Percentiles rank a stretch among this genome's conserved stretches.
phyloP scores from a whole-genome alignment of 106 monocot genomes.

The Alisma plantagoaquatica region DNA sequence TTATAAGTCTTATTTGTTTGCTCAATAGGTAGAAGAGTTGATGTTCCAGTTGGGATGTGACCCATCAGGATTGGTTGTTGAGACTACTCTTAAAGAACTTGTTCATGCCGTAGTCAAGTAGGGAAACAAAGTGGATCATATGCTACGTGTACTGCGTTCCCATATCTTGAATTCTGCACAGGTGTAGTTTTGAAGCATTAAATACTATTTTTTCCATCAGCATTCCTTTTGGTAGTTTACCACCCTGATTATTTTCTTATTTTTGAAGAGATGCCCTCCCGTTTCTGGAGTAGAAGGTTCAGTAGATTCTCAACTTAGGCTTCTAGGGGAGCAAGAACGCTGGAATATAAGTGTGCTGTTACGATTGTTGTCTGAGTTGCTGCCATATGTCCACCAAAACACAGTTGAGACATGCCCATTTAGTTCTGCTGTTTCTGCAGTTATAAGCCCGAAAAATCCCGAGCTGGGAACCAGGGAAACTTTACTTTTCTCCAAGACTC shows the following conservation, averaged over 20 bases:
- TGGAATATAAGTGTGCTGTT: constrained; percentile 82
- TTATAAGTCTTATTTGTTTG: constrained; percentile 12
- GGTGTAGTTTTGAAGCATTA: constrained; percentile 24
- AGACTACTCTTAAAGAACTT: constrained; percentile 62
- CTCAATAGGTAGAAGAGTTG: constrained; percentile 76
- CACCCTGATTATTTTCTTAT: no score
- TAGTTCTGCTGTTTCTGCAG: constrained; percentile 15
- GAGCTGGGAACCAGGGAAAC: no score
- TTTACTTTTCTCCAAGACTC: no score
- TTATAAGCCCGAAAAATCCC: constrained; percentile 14
- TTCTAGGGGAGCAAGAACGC: constrained; percentile 75
- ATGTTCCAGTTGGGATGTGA: constrained; percentile 82
- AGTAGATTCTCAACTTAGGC: constrained; percentile 65
- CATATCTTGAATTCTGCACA: constrained; percentile 64
- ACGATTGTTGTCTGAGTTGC: constrained; percentile 63
- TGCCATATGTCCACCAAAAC: constrained; percentile 55
- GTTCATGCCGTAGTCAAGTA: constrained; percentile 71
- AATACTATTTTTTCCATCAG: neutral
- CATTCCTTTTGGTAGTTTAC: neutral
- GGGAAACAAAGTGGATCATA: constrained; percentile 78
- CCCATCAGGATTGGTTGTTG: constrained; percentile 79
- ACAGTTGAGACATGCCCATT: constrained; percentile 67
- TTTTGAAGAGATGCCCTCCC: constrained; percentile 72
- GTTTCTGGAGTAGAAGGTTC: constrained; percentile 84
- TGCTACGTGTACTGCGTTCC: constrained; percentile 53